Percentiles rank a stretch among this genome's conserved stretches.
Evolutionary conservation across 345 rosid species (phyloP).

Genomic region (Citrus hindsii): DNA sequence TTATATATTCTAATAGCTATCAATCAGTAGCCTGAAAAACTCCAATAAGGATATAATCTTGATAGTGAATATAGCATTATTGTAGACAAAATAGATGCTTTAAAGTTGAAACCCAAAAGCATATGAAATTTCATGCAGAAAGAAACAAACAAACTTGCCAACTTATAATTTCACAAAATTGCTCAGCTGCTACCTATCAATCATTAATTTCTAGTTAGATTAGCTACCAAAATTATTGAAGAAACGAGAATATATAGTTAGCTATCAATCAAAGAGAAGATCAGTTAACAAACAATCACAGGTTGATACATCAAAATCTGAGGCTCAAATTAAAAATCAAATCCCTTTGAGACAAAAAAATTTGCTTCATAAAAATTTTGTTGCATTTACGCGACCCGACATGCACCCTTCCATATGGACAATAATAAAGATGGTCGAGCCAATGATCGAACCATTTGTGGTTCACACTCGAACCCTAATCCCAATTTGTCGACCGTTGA

Average conservation of each 20-base stretch:
- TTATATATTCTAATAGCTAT: too few species aligned
- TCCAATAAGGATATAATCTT: too few species aligned
- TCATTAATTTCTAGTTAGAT: not conserved
- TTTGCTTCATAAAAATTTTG: not conserved
- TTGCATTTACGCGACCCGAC: constrained; percentile 18
- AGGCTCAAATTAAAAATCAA: not conserved
- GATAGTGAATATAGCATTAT: too few species aligned
- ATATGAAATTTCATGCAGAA: not conserved
- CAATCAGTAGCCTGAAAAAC: too few species aligned
- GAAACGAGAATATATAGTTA: not conserved
- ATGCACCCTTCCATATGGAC: constrained; percentile 27
- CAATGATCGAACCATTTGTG: constrained; percentile 24
- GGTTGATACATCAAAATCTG: not conserved
- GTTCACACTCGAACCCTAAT: constrained; percentile 16
- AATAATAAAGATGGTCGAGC: constrained; percentile 20
- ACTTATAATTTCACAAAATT: not conserved
- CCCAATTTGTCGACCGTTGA: constrained; percentile 12
- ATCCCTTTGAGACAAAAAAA: constrained; percentile 12
- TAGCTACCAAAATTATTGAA: constrained; percentile 8
- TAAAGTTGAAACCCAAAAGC: not conserved
- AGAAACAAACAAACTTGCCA: not conserved
- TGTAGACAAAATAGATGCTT: not conserved
- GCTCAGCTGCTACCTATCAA: not conserved
- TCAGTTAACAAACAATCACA: not conserved
- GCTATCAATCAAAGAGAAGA: not conserved